Conservation (phyloP, 768 basidiomycete genomes). For the Phanerodontia chrysosporium region DNA sequence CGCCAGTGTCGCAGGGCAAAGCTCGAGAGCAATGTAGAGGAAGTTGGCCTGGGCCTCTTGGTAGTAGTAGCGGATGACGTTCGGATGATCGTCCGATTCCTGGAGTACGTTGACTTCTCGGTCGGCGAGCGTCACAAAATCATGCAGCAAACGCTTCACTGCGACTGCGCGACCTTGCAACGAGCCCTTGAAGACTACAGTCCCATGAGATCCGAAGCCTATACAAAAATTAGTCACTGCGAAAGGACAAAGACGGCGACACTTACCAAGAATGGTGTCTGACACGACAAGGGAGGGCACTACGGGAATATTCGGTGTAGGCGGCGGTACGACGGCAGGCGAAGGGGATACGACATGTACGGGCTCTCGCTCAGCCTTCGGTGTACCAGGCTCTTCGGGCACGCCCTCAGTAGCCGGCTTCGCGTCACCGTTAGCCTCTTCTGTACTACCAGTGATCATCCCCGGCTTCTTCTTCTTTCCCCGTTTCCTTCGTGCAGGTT, state of each 20-base stretch:
- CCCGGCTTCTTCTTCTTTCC: constrained; percentile 30
- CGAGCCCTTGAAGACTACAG: constrained; percentile 90
- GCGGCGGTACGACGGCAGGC: constrained; percentile 17
- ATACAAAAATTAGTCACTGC: neutral
- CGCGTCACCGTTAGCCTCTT: constrained; percentile 19
- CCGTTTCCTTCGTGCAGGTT: constrained; percentile 21
- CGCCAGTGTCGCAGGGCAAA: constrained; percentile 87
- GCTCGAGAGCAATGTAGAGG: constrained; percentile 95
- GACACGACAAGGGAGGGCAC: constrained; percentile 64
- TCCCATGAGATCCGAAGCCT: constrained; percentile 97
- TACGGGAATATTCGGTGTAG: constrained; percentile 17
- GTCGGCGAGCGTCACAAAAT: constrained; percentile 91
- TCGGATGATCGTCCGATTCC: constrained; percentile 96
- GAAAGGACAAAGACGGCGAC: neutral
- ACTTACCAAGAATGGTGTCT: constrained; percentile 68
- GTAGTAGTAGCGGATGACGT: constrained; percentile 98
- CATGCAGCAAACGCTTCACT: constrained; percentile 93
- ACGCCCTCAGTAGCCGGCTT: constrained; percentile 8
- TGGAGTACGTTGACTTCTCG: constrained; percentile 94
- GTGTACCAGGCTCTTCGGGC: constrained; percentile 11
- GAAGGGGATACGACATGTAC: constrained; percentile 9
- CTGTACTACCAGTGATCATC: constrained; percentile 13
- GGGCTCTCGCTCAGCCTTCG: constrained; percentile 4
- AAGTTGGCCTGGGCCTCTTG: constrained; percentile 93
- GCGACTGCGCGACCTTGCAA: constrained; percentile 97